These are phyloP conservation scores for Gaeumannomyces tritici DNA, from an alignment of 2,329 filamentous ascomycete genomes.

Conservation along the genomic window DNA sequence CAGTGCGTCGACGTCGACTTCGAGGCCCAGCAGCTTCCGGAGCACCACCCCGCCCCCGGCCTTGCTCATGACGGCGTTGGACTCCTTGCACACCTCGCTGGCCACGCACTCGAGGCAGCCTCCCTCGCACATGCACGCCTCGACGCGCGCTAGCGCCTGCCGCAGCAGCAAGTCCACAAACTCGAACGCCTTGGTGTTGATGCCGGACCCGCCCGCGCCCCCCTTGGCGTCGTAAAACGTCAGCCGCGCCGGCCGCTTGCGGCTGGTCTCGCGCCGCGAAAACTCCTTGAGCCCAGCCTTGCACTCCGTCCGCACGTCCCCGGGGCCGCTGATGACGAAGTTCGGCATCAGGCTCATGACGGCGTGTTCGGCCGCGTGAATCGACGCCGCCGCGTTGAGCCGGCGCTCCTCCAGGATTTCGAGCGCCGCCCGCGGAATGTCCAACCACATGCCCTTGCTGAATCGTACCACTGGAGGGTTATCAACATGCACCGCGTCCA, in stretches of 20 bases:
- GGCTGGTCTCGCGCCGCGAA: slow-evolving; percentile 40
- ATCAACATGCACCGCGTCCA: slow-evolving; percentile 88
- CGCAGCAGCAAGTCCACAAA: slow-evolving; percentile 71
- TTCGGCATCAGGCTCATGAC: slow-evolving; percentile 80
- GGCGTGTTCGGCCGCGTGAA: slow-evolving; percentile 92
- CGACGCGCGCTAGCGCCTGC: slow-evolving; percentile 68
- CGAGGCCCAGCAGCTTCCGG: slow-evolving; percentile 61
- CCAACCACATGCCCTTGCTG: slow-evolving; percentile 91
- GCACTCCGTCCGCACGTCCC: slow-evolving; percentile 90
- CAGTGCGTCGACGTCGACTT: slow-evolving; percentile 74
- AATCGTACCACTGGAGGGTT: slow-evolving; percentile 82
- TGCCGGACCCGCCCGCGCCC: slow-evolving; percentile 71
- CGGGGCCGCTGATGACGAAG: slow-evolving; percentile 81
- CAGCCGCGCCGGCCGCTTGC: slow-evolving; percentile 78
- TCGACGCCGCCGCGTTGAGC: slow-evolving; percentile 77
- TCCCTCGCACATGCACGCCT: slow-evolving; percentile 59
- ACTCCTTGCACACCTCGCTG: slow-evolving; percentile 72
- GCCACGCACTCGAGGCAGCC: slow-evolving; percentile 90
- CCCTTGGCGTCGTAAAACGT: slow-evolving; percentile 96
- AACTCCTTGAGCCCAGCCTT: slow-evolving; percentile 87
- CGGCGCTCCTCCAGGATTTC: slow-evolving; percentile 64
- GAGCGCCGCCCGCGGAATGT: slow-evolving; percentile 71
- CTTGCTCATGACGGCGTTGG: slow-evolving; percentile 90
- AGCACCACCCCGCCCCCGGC: slow-evolving; percentile 76
- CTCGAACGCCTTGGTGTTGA: slow-evolving; percentile 88